These are phyloP conservation scores for Aegilops tauschii DNA, from an alignment of 176 grass and related monocot genomes.

Conservation along the genomic window DNA sequence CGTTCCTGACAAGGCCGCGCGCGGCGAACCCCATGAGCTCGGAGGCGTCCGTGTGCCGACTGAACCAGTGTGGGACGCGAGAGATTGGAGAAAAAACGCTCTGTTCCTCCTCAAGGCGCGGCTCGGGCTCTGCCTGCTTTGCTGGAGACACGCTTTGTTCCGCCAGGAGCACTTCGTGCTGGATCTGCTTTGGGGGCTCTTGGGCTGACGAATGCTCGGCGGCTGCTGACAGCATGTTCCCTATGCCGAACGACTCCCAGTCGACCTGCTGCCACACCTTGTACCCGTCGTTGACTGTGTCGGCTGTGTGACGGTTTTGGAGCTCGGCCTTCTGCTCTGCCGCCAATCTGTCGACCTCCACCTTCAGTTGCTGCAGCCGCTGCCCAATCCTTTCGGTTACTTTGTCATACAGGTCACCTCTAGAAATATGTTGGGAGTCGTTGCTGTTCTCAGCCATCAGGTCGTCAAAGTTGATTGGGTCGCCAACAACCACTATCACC, in stretches of 20 bases:
- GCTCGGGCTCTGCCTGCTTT: slow-evolving; percentile 21
- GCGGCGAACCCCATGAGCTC: slow-evolving; percentile 86
- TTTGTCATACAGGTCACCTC: slow-evolving; percentile 66
- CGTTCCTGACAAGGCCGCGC: slow-evolving; percentile 64
- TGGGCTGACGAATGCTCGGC: slow-evolving; percentile 32
- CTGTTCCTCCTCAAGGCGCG: neutral
- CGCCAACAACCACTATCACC: slow-evolving; percentile 93
- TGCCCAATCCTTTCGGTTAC: slow-evolving; percentile 67
- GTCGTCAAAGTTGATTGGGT: slow-evolving; percentile 84
- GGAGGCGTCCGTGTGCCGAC: slow-evolving; percentile 44
- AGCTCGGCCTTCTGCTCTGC: slow-evolving; percentile 47
- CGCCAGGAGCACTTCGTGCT: neutral
- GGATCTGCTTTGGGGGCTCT: slow-evolving; percentile 8
- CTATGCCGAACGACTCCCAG: slow-evolving; percentile 93
- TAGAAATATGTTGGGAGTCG: slow-evolving; percentile 41
- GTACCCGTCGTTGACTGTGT: slow-evolving; percentile 15
- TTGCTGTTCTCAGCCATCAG: slow-evolving; percentile 50
- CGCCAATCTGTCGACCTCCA: slow-evolving; percentile 51
- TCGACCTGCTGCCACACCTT: slow-evolving; percentile 76
- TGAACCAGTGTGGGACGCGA: slow-evolving; percentile 51
- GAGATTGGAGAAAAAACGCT: neutral
- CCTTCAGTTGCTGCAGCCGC: slow-evolving; percentile 71
- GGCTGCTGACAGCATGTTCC: slow-evolving; percentile 52
- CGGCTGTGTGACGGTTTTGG: neutral
- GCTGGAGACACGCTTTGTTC: neutral